These are phyloP conservation scores for Blastocystis sp. DNA, from an alignment of 352 stramenopile species.

Conservation along the genomic window DNA sequence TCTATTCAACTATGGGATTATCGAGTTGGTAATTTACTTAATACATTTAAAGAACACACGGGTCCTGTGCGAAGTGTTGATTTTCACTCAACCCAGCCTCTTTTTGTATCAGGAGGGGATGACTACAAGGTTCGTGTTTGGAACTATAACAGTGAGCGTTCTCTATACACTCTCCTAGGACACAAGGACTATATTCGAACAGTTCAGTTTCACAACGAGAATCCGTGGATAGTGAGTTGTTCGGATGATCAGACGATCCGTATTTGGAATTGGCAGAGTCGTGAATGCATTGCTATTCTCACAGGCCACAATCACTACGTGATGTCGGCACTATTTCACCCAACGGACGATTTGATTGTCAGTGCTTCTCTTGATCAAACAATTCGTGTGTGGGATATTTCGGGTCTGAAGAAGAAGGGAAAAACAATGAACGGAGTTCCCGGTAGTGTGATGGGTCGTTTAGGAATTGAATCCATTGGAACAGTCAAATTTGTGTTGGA, in stretches of 20 bases:
- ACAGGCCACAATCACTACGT: conserved; percentile 99
- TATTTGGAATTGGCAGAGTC: conserved; percentile 98
- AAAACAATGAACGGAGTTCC: conserved; percentile 6
- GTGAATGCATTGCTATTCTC: conserved; percentile 93
- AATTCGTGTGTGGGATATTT: conserved; percentile 97
- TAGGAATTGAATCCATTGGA: conserved; percentile 88
- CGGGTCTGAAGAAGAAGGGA: conserved; percentile 93
- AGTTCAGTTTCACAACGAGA: conserved; percentile 94
- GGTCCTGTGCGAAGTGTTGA: conserved; percentile 94
- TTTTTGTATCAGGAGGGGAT: conserved; percentile 95
- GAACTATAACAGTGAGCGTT: conserved; percentile 96
- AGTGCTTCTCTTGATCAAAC: conserved; percentile 95
- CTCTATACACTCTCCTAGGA: conserved; percentile 94
- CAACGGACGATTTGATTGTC: conserved; percentile 95
- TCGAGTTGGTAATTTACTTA: conserved; percentile 92
- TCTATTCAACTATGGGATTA: conserved; percentile 94
- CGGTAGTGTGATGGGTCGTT: conserved; percentile 55
- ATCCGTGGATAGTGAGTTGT: conserved; percentile 93
- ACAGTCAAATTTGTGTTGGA: conserved; percentile 99
- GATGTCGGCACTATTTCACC: conserved; percentile 98
- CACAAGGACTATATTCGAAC: conserved; percentile 99
- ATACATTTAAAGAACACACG: conserved; percentile 98
- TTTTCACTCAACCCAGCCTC: conserved; percentile 91
- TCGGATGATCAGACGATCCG: conserved; percentile 97
- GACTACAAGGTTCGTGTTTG: conserved; percentile 99